Evolutionary conservation across 306 rosid genomes (phyloP).

Genomic region (Alnus glutinosa): DNA sequence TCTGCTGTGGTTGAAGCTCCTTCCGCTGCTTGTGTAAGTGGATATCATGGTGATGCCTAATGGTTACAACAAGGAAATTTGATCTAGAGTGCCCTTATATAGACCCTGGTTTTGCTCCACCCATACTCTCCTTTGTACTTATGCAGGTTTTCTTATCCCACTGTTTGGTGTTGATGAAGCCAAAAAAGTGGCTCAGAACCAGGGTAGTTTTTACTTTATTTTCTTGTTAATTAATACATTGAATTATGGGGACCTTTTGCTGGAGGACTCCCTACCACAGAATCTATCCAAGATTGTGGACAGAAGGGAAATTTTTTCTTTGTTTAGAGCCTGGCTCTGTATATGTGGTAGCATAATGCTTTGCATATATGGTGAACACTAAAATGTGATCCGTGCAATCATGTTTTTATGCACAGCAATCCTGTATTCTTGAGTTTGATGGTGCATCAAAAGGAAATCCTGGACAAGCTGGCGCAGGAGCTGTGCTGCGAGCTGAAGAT

Average conservation of each 20-base stretch:
- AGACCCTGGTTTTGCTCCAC: constrained; percentile 3
- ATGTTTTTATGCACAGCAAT: constrained; percentile 31
- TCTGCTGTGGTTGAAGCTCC: constrained; percentile 29
- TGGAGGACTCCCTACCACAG: constrained; percentile 10
- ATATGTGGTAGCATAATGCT: not conserved
- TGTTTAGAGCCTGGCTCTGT: constrained; percentile 2
- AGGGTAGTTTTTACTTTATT: constrained; percentile 9
- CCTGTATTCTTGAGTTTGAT: constrained; percentile 55
- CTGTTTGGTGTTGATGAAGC: constrained; percentile 13
- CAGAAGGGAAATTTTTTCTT: constrained; percentile 21
- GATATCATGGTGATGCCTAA: constrained; percentile 20
- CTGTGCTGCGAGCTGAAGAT: constrained; percentile 49
- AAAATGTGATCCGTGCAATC: constrained; percentile 16
- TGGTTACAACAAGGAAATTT: constrained; percentile 12
- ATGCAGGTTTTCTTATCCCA: constrained; percentile 21
- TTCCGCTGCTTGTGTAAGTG: constrained; percentile 47
- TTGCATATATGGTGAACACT: not conserved
- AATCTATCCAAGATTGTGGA: constrained; percentile 14
- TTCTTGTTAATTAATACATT: not conserved
- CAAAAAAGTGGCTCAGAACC: constrained; percentile 15
- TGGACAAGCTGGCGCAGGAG: constrained; percentile 68
- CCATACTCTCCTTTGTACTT: constrained; percentile 6
- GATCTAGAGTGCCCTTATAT: constrained; percentile 17
- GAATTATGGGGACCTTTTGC: not conserved
- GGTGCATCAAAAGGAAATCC: constrained; percentile 70